A percentile compares a stretch with the other conserved stretches of the same genome.
Evolutionary conservation across 768 basidiomycete genomes (phyloP).

Genomic region (Punctularia strigosozonata): DNA sequence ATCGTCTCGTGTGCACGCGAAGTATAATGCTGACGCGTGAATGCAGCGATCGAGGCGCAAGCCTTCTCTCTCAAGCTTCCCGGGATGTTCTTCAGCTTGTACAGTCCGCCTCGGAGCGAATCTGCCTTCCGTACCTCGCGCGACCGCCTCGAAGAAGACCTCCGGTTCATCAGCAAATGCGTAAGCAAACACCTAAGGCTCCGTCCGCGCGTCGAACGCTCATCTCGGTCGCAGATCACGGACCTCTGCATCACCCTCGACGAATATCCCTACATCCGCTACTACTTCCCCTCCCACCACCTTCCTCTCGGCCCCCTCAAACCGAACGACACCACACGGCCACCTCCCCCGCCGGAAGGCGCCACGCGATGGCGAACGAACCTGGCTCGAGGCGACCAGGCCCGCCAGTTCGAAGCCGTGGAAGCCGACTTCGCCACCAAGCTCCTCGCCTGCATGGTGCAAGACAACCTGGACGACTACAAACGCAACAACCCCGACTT

Average conservation of each 20-base stretch:
- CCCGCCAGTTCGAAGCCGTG: conserved; percentile 56
- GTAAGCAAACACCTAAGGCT: conserved; percentile 26
- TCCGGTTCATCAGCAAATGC: conserved; percentile 61
- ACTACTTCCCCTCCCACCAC: conserved; percentile 79
- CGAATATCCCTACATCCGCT: conserved; percentile 89
- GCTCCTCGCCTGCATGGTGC: conserved; percentile 77
- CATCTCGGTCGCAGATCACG: conserved; percentile 42
- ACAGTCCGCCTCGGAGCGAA: conserved; percentile 71
- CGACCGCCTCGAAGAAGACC: conserved; percentile 76
- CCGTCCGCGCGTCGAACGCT: neutral
- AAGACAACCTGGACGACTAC: conserved; percentile 75
- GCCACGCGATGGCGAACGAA: conserved; percentile 72
- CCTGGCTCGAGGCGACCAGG: conserved; percentile 60
- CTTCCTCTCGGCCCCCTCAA: conserved; percentile 77
- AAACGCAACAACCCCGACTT: conserved; percentile 81
- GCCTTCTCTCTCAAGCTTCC: conserved; percentile 74
- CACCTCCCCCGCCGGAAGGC: conserved; percentile 45
- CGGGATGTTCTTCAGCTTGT: conserved; percentile 77
- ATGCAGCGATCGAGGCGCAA: conserved; percentile 73
- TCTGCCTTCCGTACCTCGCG: conserved; percentile 55
- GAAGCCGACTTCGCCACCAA: conserved; percentile 72
- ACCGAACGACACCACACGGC: conserved; percentile 49
- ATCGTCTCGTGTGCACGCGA: neutral
- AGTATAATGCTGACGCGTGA: neutral
- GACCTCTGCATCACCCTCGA: conserved; percentile 85